A percentile compares a stretch with the other conserved stretches of the same genome.
Conservation (phyloP, 2,329 filamentous ascomycete species). For the Penicillium frequentans region DNA sequence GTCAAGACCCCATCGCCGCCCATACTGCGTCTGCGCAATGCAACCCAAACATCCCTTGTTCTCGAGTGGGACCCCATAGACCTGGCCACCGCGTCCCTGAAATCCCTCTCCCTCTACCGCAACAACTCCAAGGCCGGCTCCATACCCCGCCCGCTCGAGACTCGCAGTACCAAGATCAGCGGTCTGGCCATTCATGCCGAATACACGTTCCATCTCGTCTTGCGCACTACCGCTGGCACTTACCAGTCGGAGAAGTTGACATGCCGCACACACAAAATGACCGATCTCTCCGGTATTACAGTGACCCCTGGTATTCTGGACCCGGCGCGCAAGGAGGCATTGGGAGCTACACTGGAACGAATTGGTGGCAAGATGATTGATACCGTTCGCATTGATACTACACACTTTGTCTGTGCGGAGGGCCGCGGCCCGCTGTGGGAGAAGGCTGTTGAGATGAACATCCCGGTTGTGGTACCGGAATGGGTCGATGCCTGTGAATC, state of each 20-base stretch:
- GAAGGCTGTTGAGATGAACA: conserved; percentile 96
- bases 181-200: conserved; percentile 95
- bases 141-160: conserved; percentile 82
- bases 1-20: conserved; percentile 74
- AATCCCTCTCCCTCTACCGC: conserved; percentile 86
- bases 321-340: conserved; percentile 66
- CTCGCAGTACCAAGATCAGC: conserved; percentile 94
- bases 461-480: conserved; percentile 92
- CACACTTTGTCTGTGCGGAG: conserved; percentile 96
- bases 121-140: conserved; percentile 96
- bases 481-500: conserved; percentile 97
- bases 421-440: conserved; percentile 89
- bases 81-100: conserved; percentile 86
- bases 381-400: conserved; percentile 90
- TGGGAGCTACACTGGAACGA: conserved; percentile 74
- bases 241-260: conserved; percentile 78
- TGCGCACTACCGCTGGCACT: conserved; percentile 87
- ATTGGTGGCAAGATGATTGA: conserved; percentile 93
- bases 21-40: conserved; percentile 86
- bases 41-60: conserved; percentile 96
- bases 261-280: conserved; percentile 97
- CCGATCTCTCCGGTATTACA: conserved; percentile 90
- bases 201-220: conserved; percentile 89
- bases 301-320: conserved; percentile 89
- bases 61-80: conserved; percentile 97